Base-by-base conservation (phyloP, 2,329 filamentous ascomycete species). In the Seiridium cupressi region DNA sequence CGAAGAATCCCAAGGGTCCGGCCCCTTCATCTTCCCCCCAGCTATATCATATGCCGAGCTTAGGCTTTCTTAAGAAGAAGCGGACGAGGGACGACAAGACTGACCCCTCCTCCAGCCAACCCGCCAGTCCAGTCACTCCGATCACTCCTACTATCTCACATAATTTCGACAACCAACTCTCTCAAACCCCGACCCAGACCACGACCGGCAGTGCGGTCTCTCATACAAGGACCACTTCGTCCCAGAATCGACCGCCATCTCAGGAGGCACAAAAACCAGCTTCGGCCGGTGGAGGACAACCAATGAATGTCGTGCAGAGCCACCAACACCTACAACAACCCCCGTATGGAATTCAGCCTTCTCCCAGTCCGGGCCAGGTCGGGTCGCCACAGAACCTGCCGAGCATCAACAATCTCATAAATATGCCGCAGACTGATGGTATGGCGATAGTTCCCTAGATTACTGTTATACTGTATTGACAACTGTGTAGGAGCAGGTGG, bases 31-130 rank as follows among this genome's bases (percentile, higher is more conserved):
- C 65, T 69, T 64, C 70, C 68, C 67, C 67, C 61, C 64, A 66
- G 63, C 65, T 69, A 67, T 70, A 68, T 69, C 75, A 72, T 73
- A 98, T 99, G 95, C 95, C 93, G 88, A 91, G 87, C 77, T 86
- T 97, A 83, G 92, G 92, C 78, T 93, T 97, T 75, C 87, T 98
- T 75, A 97, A 97, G 86, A 98, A 97, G 87, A 97, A 96, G 86
- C 89, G 93, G 86, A 96, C 93, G 80, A 96, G 93, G 87, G 93
- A 97, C 82, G 90, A 88, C 73, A 86, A 88, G 74, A 83, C 86
- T 74, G 88, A 91, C 74, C 84, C 88, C 72, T 82, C 87, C 71
- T 82, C 83, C 66, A 89, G 84, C 72, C 84, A 89, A 74, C 83
- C 86, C 67, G 83, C 82, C 66, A 88, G 86, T 70, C 84, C 86